Conservation (phyloP, 2,329 filamentous ascomycete genomes). For the Aplosporella prunicola region DNA sequence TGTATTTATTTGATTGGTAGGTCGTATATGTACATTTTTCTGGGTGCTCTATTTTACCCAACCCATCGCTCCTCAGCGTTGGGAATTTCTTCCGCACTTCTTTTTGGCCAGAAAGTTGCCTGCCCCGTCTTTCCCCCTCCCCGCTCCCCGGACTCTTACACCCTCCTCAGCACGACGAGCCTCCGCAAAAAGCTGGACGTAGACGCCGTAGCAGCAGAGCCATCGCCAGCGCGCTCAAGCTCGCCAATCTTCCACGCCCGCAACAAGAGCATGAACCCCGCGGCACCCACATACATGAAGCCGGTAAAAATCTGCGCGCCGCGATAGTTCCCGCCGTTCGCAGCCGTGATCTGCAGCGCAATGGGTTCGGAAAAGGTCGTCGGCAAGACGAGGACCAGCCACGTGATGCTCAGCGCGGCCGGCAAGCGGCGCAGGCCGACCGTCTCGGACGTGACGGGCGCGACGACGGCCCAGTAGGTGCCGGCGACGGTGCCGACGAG, state of each 20-base stretch:
- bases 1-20: too few relatives aligned
- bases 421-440: constrained; percentile 61
- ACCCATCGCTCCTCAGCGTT: too few relatives aligned
- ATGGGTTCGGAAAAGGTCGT: constrained; percentile 54
- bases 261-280: constrained; percentile 44
- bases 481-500: constrained; percentile 59
- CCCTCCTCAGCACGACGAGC: constrained; percentile 4
- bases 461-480: constrained; percentile 55
- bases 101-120: too few relatives aligned
- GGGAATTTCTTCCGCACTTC: too few relatives aligned
- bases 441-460: constrained; percentile 63
- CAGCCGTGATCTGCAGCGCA: constrained; percentile 43
- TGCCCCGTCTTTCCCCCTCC: not conserved
- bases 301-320: constrained; percentile 52
- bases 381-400: constrained; percentile 62
- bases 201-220: too few relatives aligned
- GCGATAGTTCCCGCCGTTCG: constrained; percentile 43
- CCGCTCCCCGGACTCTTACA: constrained; percentile 6
- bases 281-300: constrained; percentile 52
- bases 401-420: constrained; percentile 59
- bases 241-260: constrained; percentile 53
- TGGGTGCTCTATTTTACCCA: too few relatives aligned
- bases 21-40: too few relatives aligned
- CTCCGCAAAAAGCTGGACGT: too few relatives aligned
- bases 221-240: constrained; percentile 36